Conservation (phyloP, 1,139 yeast genomes). For the Torulaspora globosa region DNA sequence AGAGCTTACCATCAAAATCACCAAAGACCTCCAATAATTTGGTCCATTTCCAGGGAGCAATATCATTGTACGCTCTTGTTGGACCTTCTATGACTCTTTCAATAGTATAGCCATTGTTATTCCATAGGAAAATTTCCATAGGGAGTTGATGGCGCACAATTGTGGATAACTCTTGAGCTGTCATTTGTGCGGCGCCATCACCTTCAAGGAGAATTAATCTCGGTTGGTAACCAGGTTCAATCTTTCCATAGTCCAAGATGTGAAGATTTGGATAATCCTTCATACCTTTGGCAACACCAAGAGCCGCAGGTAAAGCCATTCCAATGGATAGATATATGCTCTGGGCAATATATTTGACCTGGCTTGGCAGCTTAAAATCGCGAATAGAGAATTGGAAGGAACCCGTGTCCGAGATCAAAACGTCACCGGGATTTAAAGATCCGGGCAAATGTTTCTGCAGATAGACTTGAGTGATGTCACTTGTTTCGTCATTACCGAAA, state of each 20-base stretch:
- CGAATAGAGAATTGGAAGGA: conserved; percentile 70
- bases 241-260: conserved; percentile 12
- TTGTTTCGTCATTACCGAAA: conserved; percentile 2
- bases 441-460: conserved; percentile 21
- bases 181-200: conserved; percentile 91
- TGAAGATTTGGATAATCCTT: conserved; percentile 43
- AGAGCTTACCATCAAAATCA: conserved; percentile 38
- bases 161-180: conserved; percentile 74
- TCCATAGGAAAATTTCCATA: conserved; percentile 65
- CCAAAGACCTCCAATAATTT: conserved; percentile 65
- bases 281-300: conserved; percentile 72
- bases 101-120: conserved; percentile 82
- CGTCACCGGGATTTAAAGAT: conserved; percentile 53
- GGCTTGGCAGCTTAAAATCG: conserved; percentile 55
- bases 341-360: conserved; percentile 54
- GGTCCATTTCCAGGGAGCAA: conserved; percentile 81
- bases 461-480: conserved; percentile 24
- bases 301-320: conserved; percentile 75
- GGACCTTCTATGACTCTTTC: conserved; percentile 83
- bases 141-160: conserved; percentile 55
- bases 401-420: conserved; percentile 71
- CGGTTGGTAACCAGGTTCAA: conserved; percentile 40
- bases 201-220: conserved; percentile 74
- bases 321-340: conserved; percentile 81
- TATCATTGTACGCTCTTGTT: conserved; percentile 70